Percentiles rank a stretch among this genome's conserved stretches.
Evolutionary conservation across 1,284 basidiomycete genomes (phyloP).

Genomic region (Sporisorium scitamineum): DNA sequence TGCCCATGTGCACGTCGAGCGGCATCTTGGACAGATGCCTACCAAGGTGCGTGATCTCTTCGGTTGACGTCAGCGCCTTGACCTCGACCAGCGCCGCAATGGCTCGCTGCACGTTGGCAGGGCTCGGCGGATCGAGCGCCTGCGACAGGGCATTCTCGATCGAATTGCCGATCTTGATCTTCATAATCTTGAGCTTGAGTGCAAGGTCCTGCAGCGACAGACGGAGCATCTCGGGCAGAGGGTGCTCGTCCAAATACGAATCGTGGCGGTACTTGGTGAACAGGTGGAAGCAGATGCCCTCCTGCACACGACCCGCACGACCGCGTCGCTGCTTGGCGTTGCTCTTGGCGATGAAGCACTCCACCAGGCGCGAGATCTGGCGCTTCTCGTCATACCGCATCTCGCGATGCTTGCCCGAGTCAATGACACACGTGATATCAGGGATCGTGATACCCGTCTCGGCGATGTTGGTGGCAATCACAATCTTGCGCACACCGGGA

Average conservation of each 20-base stretch:
- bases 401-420: conserved; percentile 85
- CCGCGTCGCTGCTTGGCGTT: conserved; percentile 94
- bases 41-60: conserved; percentile 97
- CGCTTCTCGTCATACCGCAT: conserved; percentile 91
- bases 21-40: conserved; percentile 90
- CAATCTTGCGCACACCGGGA: conserved; percentile 85
- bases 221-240: conserved; percentile 94
- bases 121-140: conserved; percentile 89
- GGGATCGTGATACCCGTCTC: conserved; percentile 98
- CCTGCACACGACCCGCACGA: conserved; percentile 90
- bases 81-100: conserved; percentile 92
- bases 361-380: conserved; percentile 90
- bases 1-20: conserved; percentile 95
- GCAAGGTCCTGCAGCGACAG: conserved; percentile 94
- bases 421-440: conserved; percentile 97
- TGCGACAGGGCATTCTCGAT: conserved; percentile 90
- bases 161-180: conserved; percentile 81
- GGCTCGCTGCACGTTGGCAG: conserved; percentile 90
- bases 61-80: conserved; percentile 82
- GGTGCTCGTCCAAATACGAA: conserved; percentile 83
- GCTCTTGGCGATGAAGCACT: conserved; percentile 91
- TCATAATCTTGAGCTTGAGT: conserved; percentile 96
- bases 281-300: conserved; percentile 93
- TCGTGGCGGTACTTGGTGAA: conserved; percentile 92
- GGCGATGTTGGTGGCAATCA: conserved; percentile 80